Evolutionary conservation across 148 eudicot genomes (phyloP), one percentile per base, ranked within the genome.

Genomic region (Linanthus parryae): DNA sequence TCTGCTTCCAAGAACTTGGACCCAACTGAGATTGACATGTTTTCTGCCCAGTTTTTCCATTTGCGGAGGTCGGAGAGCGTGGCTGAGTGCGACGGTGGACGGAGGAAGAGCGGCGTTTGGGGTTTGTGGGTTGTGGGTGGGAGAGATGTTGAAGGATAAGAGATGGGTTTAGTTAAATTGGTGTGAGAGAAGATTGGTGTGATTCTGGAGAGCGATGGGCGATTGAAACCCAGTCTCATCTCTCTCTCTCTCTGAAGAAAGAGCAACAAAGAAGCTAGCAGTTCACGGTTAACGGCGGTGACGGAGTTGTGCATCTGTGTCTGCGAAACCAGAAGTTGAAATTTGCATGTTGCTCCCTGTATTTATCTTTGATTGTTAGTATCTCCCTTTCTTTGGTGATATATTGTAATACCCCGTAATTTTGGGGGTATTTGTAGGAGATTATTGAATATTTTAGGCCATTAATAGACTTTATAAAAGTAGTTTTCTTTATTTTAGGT

Each of bases 1-100:
- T 81, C 89, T 4, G 58, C 20, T 17, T 79, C 71, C 44, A 37
- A 44, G 68, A 75, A 79, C 13, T 70, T 41, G 46, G 84, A 50
- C 1, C 83, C 84, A 1, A 73, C 62, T 1, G 89, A 74, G 28
- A 75, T 49, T 45, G 75, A 65, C 17, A 77, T 79, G 66, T 70
- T 52, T 65, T 81, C 69, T 15, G 96, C 94, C 98, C 98, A 91
- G 19, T 44, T 55, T 4, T 61, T 63, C 77, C 82, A 91, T 66
- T 65, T 64, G 47, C 56, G 63, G 48, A 91, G 76, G 66, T 81
- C 81, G 12, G 73, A 52, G 22, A 70, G 18, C 43, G 86, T 67
- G 35, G 89, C 53, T 18, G 72, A 61, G 78, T 69, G 60, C 30
- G 70, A 54, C 36, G 87, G 77, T 31, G 89, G 85, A 11, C 82